phyloP scores from a whole-genome alignment of 805 yeast genomes.

The Kuraishia capsulata region DNA sequence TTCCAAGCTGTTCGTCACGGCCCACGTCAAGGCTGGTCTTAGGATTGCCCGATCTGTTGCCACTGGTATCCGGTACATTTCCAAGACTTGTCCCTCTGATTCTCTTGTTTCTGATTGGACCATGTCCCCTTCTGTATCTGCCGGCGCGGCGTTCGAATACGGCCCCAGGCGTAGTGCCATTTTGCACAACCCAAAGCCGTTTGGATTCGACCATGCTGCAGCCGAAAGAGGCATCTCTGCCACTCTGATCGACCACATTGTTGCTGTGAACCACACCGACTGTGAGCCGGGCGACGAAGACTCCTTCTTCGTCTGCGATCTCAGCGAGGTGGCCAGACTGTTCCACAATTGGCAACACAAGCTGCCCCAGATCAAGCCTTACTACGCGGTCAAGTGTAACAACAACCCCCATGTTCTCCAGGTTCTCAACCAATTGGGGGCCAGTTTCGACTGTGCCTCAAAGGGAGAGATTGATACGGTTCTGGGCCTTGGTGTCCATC shows the following conservation, averaged over 20 bases:
- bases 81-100: neutral
- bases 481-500: constrained; percentile 50
- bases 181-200: neutral
- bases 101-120: neutral
- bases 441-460: constrained; percentile 91
- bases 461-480: constrained; percentile 69
- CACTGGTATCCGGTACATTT: neutral
- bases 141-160: neutral
- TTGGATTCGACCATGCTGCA: neutral
- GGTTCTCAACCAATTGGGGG: constrained; percentile 51
- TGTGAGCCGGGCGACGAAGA: constrained; percentile 75
- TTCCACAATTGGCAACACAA: constrained; percentile 50
- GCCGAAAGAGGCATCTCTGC: constrained; percentile 19
- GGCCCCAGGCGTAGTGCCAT: neutral
- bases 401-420: constrained; percentile 54
- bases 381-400: constrained; percentile 93
- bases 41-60: no score
- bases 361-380: constrained; percentile 76
- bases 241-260: constrained; percentile 31
- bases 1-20: no score
- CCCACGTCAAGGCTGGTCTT: no score
- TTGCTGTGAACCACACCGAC: constrained; percentile 39
- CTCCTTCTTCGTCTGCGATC: constrained; percentile 82
- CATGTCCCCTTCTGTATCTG: neutral
- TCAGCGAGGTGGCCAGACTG: constrained; percentile 61